Evolutionary conservation across 208 protist genomes (phyloP), one percentile per base, ranked within the genome.

Genomic region (Leishmania tarentolae): DNA sequence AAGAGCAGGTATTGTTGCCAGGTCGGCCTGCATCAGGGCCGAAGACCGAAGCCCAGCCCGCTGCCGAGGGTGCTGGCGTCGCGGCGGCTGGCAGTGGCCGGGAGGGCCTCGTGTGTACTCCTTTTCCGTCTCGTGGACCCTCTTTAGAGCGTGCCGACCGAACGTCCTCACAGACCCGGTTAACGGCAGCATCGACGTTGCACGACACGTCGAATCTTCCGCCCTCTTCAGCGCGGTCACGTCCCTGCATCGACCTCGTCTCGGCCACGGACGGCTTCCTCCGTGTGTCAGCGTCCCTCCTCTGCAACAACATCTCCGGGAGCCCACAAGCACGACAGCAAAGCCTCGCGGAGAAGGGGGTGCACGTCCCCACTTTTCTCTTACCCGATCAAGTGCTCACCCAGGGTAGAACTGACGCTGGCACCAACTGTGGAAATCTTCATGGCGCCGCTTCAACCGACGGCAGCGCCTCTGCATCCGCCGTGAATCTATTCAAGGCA

Each of bases 221-320:
- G n/a, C n/a, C 21, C 46, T 42, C 42, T 7, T 37, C 69, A 73
- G 28, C 42, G 9, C 11, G 24, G 69, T 6, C 24, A 42, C 42
- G 31, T 5, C 7, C 42, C 15, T 28, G 28, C 31, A 47, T 28
- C 47, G 9, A 13, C 37, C 71, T 31, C 15, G 44, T 56, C 71
- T 87, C 88, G 28, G 74, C 83, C 42, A 92, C 91, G 24, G 87
- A 92, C 24, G 89, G 91, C n/a, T 84, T 87, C 50, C 77, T 95
- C 50, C 81, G 76, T 42, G 80, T 95, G 21, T 88, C 82, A 2
- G 86, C 84, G 7, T 88, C 90, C 21, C 86, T 95, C 31, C 61
- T 83, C 31, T 90, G 88, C 84, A 95, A 93, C 78, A 88, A 89
- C 82, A 89, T 95, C 70, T 93, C 90, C 24, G 92, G 92, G 17